Conservation (phyloP, 768 basidiomycete genomes). For the Mycena capillaripes region DNA sequence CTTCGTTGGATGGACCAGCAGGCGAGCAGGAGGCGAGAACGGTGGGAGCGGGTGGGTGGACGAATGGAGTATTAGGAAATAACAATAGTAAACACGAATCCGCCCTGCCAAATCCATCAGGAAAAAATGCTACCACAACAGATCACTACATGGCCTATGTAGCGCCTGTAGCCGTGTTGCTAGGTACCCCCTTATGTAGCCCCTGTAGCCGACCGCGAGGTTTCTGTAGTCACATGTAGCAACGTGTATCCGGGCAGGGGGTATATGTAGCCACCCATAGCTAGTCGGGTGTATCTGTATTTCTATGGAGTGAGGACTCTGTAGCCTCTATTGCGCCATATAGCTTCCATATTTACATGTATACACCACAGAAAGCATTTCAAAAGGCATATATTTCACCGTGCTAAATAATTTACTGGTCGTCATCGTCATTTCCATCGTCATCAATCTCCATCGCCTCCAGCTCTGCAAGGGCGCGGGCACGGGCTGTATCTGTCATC, state of each 20-base stretch:
- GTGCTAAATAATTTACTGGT: background rate
- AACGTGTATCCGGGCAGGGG: background rate
- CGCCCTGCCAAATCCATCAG: no score
- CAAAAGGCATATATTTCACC: background rate
- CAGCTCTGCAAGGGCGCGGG: background rate
- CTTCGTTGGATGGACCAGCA: no score
- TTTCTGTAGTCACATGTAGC: background rate
- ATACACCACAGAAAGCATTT: background rate
- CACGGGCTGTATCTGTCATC: constrained; percentile 2
- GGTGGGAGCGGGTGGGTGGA: no score
- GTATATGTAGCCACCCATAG: background rate
- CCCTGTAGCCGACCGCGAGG: background rate
- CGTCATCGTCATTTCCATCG: background rate
- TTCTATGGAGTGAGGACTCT: background rate
- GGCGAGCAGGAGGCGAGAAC: no score
- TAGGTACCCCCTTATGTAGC: constrained; percentile 9
- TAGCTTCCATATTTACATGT: background rate
- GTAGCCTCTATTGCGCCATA: background rate
- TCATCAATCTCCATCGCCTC: background rate
- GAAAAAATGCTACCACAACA: background rate
- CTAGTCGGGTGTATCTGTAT: no score
- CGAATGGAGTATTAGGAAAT: no score
- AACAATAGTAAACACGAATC: no score
- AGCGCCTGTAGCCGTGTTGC: background rate
- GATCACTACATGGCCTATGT: background rate